Conservation (phyloP, 371 early-diverging fungal genomes). For the Circinella minor region DNA sequence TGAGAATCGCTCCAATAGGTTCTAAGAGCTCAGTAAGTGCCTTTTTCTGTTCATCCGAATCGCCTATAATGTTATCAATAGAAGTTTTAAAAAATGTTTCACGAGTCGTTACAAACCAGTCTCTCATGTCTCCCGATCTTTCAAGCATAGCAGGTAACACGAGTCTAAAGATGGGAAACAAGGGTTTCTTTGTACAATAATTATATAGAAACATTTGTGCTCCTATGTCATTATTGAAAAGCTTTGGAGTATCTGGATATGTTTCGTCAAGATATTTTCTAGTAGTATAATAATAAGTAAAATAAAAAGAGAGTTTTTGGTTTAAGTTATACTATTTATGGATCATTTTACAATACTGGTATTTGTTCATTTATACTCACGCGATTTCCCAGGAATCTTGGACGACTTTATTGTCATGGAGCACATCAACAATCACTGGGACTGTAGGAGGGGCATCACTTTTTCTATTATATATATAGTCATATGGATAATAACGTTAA, state of each 20-base stretch:
- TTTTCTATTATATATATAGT: slow-evolving; percentile 1
- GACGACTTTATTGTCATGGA: slow-evolving; percentile 12
- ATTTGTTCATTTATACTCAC: background rate
- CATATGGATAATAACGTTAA: no score
- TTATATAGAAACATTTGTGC: slow-evolving; percentile 15
- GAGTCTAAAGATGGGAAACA: slow-evolving; percentile 7
- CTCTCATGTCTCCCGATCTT: background rate
- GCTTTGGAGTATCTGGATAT: slow-evolving; percentile 13
- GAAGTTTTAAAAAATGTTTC: slow-evolving; percentile 5
- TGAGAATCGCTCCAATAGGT: background rate
- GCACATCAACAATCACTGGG: slow-evolving; percentile 14
- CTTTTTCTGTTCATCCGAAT: background rate
- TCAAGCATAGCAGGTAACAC: background rate
- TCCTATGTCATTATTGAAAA: slow-evolving; percentile 13
- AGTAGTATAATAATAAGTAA: no score
- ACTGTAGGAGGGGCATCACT: slow-evolving; percentile 9
- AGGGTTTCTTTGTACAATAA: slow-evolving; percentile 10
- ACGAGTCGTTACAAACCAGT: slow-evolving; percentile 11
- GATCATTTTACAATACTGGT: background rate
- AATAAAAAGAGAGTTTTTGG: no score
- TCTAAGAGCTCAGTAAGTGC: background rate
- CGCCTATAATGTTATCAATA: slow-evolving; percentile 11
- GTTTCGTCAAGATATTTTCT: slow-evolving; percentile 20
- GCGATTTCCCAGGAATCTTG: slow-evolving; percentile 24
- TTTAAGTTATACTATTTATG: no score